Base-by-base conservation (phyloP, 768 basidiomycete species). In the Suillus americanus region DNA sequence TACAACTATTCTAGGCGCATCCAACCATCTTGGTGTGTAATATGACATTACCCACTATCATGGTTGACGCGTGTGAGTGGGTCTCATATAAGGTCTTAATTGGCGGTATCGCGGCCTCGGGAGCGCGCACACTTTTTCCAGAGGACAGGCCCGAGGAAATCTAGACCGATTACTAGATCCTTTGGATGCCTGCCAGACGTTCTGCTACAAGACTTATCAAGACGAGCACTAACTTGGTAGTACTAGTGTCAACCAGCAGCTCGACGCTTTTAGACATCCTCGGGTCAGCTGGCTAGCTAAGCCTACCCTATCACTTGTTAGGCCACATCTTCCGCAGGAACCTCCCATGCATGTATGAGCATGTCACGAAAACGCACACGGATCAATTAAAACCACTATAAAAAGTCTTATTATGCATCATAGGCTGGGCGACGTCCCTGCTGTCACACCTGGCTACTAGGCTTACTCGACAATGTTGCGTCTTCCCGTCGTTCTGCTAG, bases 401-500 rank as follows among this genome's bases (percentile, higher is more conserved):
- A 37, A 56, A 56, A 23, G 16, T 16, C 14, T 16, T 23, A 59
- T 33, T 3, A 54, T 33, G 12, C 10, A 33, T n/a, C 5, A 37
- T 37, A 54, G 1, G 20, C 53, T 13, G 10, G 18, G 18, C 10
- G 3, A 41, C 18, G 4, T 40, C 25, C 5, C 37, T 30, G 51
- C 10, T 37, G 25, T 28, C 38, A 28, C 40, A 28, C 25, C 38
- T 57, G 38, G 25, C 5, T 33, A 54, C 5, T 33, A 53, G 51
- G 30, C 10, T 40, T 62, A 5, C 20, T 45, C n/a, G 25, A 45
- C 53, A 2, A 50, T 45, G 61, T 72, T 74, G 74, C 55, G 54
- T 18, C 50, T 72, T 56, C 28, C 48, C 8, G 45, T 48, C 8
- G 33, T 43, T 10, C 45, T 74, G 35, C 64, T 75, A 28, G 55